Evolutionary conservation across 179 eudicot species (phyloP).

Genomic region (Carnegiea gigantea): DNA sequence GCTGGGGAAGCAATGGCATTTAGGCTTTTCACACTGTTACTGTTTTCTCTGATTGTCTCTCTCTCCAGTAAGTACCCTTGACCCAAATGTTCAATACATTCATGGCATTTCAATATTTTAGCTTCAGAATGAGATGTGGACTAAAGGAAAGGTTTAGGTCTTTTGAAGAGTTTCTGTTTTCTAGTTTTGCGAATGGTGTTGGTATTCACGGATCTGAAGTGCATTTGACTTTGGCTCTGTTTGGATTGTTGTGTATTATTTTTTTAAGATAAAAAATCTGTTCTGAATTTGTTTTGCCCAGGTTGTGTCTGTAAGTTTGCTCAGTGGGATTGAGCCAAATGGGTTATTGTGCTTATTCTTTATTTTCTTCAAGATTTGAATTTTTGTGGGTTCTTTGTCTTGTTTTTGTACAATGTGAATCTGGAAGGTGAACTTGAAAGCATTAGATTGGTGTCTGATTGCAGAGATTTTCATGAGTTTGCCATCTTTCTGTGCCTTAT

Average conservation of each 20-base stretch:
- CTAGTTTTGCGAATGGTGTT: conserved; percentile 2
- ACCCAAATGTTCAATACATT: not conserved
- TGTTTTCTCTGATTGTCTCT: conserved; percentile 20
- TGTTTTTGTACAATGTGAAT: not conserved
- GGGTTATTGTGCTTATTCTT: not conserved
- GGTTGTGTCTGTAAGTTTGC: not conserved
- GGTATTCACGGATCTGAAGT: conserved; percentile 7
- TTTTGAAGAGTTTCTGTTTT: not conserved
- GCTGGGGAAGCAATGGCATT: conserved; percentile 18
- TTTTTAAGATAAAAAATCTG: not conserved
- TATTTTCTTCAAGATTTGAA: not conserved
- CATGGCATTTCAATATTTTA: not conserved
- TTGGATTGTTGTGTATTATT: not conserved
- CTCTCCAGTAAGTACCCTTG: conserved; percentile 27
- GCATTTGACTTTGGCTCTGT: not conserved
- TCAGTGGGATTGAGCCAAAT: conserved; percentile 5
- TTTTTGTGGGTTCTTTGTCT: not conserved
- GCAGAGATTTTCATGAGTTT: not conserved
- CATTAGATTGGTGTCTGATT: not conserved
- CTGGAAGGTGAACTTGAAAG: not conserved
- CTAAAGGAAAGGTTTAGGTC: not conserved
- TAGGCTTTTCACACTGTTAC: conserved; percentile 19
- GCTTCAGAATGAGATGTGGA: not conserved
- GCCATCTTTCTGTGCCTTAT: not conserved
- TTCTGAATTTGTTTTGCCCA: not conserved